Conservation (phyloP, 1,284 basidiomycete species). For the Marasmius oreades region DNA sequence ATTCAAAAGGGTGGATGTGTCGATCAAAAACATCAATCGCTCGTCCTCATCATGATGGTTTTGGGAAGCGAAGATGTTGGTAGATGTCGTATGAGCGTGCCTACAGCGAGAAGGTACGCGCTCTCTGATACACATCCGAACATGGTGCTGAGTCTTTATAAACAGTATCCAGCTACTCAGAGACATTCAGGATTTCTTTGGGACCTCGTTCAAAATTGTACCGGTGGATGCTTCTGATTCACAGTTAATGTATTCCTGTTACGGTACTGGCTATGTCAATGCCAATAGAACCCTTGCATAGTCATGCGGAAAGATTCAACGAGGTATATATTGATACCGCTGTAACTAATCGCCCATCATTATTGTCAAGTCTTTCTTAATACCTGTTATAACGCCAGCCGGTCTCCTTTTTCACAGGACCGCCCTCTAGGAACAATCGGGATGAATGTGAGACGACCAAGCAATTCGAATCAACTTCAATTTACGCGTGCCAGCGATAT, state of each 20-base stretch:
- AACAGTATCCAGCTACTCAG: slow-evolving; percentile 85
- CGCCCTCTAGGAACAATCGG: too few species aligned
- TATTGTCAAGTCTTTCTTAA: background rate
- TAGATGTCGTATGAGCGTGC: slow-evolving; percentile 79
- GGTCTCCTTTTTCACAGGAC: background rate
- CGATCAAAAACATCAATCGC: slow-evolving; percentile 84
- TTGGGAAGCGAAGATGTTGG: slow-evolving; percentile 96
- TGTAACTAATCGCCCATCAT: background rate
- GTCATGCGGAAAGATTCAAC: slow-evolving; percentile 15
- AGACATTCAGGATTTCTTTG: slow-evolving; percentile 82
- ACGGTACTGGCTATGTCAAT: slow-evolving; percentile 76
- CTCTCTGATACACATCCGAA: slow-evolving; percentile 2
- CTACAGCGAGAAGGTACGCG: slow-evolving; percentile 79
- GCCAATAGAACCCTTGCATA: slow-evolving; percentile 70
- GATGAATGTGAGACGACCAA: too few species aligned
- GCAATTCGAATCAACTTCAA: background rate
- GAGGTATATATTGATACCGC: background rate
- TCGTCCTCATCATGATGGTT: slow-evolving; percentile 91
- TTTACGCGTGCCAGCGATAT: slow-evolving; percentile 16
- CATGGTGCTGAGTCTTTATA: slow-evolving; percentile 2
- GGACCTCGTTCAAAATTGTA: slow-evolving; percentile 60
- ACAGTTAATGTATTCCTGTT: slow-evolving; percentile 72
- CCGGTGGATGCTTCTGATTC: slow-evolving; percentile 46
- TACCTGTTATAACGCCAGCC: background rate
- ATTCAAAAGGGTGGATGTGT: slow-evolving; percentile 86